Base-by-base conservation (phyloP, 2,329 filamentous ascomycete genomes). In the Bipolaris victoriae region DNA sequence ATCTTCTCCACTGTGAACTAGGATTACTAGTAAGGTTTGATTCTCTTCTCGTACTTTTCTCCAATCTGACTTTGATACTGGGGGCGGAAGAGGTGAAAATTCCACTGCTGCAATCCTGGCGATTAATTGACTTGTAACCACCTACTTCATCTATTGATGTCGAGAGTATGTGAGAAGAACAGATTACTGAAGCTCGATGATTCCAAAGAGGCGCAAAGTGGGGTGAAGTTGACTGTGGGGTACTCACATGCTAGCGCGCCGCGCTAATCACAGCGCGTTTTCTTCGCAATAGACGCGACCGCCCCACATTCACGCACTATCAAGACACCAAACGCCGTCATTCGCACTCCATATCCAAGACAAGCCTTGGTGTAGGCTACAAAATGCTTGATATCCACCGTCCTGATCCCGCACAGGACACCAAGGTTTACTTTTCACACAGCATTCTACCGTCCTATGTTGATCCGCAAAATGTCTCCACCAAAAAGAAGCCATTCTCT, bases 371-470 rank as follows among this genome's bases (percentile, higher is more conserved):
- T 45, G 6, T 18, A 6, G 10, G 26, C 24, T 16, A 40, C 63
- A 37, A 51, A 37, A 76, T 77, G 75, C 69, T 77, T 55, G 71
- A 74, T 47, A 69, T 77, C 33, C 66, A 71, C 50, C 69, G 73
- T 13, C 51, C 62, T 24, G 65, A 73, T 16, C 68, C 74, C 7
- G 68, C 70, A 22, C 66, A 74, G 43, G 68, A 76, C 37, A 80
- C 85, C 52, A 95, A 90, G 82, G 93, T 90, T 76, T 89, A 85
- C 75, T 88, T 91, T 62, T 90, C 88, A 0, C 86, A 90, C 68
- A 87, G 87, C 39, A 80, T 81, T 11, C 85, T 94, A 74, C 80
- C 82, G 24, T 80, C 82, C 29, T 89, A 91, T 77, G 80, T 94
- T 43, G 87, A 96, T 73, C 82, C 86, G 5, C 83, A 84, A 55